Percentiles rank a stretch among this genome's conserved stretches.
These are phyloP conservation scores for Halenospora varia DNA, from an alignment of 495 filamentous ascomycete genomes.

Conservation along the genomic window DNA sequence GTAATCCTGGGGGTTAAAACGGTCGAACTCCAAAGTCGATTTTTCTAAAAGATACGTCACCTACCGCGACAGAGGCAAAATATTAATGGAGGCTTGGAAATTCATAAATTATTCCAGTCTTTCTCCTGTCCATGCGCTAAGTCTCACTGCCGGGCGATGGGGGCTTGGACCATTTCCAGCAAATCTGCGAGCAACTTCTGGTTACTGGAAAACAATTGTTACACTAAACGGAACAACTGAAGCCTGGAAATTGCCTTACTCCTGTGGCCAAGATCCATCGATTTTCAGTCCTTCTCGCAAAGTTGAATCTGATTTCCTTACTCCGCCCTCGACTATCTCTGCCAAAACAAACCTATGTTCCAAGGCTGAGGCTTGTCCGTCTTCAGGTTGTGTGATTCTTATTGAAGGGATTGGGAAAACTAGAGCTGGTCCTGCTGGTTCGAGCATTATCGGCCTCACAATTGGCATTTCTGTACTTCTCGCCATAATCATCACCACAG, in stretches of 20 bases:
- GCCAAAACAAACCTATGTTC: not conserved
- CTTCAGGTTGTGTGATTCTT: not conserved
- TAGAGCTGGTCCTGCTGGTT: not conserved
- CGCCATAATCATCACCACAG: not conserved
- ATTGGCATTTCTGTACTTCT: not conserved
- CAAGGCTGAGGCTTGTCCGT: not conserved
- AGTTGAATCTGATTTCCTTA: not conserved
- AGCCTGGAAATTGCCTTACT: not conserved
- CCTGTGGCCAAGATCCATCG: not conserved
- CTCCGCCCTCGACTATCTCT: not conserved
- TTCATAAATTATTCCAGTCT: not conserved
- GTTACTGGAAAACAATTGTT: not conserved
- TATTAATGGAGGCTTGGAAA: not conserved
- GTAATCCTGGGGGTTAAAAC: no score
- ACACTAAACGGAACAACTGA: not conserved
- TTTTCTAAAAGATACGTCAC: no score
- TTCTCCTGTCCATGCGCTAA: not conserved
- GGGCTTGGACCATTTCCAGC: slow-evolving; percentile 1
- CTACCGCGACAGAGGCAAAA: no score
- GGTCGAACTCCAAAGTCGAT: no score
- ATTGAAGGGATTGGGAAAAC: not conserved
- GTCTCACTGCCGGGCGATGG: not conserved
- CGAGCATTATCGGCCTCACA: not conserved
- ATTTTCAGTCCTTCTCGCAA: not conserved
- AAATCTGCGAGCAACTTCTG: not conserved